Percentiles rank a stretch among this genome's conserved stretches.
phyloP scores from a whole-genome alignment of 345 rosid species.

The Citrus unshiu region DNA sequence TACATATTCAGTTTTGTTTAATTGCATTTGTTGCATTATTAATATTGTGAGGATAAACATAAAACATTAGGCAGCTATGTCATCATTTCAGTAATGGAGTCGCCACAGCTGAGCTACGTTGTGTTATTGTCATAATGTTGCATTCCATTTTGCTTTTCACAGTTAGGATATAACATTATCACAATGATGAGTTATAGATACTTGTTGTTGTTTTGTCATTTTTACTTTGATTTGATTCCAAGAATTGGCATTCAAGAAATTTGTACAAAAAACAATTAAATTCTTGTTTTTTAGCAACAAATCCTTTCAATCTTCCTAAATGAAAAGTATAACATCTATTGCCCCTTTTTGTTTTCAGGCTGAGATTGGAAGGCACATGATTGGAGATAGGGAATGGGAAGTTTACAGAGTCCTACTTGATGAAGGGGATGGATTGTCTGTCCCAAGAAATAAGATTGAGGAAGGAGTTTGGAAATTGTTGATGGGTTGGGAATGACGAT shows the following conservation, averaged over 20 bases:
- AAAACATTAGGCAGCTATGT: too few species aligned
- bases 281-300: not conserved
- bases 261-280: not conserved
- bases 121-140: too few species aligned
- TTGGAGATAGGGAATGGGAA: conserved; percentile 82
- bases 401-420: conserved; percentile 81
- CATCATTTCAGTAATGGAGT: too few species aligned
- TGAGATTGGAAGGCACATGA: conserved; percentile 71
- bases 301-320: not conserved
- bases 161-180: too few species aligned
- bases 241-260: not conserved
- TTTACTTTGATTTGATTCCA: not conserved
- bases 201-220: too few species aligned
- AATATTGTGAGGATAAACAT: too few species aligned
- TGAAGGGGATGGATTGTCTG: conserved; percentile 59
- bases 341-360: conserved; percentile 43
- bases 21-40: too few species aligned
- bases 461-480: conserved; percentile 78
- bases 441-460: conserved; percentile 56
- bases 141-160: too few species aligned
- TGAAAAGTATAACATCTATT: not conserved
- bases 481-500: conserved; percentile 80
- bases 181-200: not conserved
- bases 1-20: not conserved
- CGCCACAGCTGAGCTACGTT: too few species aligned